A percentile compares a stretch with the other conserved stretches of the same genome.
Evolutionary conservation across 106 monocot genomes (phyloP).

Genomic region (Cymbidium sinense): DNA sequence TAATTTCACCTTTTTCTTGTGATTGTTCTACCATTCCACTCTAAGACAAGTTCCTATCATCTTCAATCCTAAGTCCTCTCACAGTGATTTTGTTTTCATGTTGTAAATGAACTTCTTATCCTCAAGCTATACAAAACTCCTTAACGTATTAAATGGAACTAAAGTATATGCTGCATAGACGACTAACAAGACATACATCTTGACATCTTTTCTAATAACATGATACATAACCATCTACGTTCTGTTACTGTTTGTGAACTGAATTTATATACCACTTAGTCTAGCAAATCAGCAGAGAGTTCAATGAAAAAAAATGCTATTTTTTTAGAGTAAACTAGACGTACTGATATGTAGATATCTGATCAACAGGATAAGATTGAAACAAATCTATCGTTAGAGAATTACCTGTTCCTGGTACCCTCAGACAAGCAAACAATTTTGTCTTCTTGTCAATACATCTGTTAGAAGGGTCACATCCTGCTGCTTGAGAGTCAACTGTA

Average conservation of each 20-base stretch:
- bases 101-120: not conserved
- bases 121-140: no score
- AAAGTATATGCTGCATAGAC: no score
- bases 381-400: not conserved
- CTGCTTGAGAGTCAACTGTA: constrained; percentile 11
- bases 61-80: not conserved
- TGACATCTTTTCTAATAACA: no score
- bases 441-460: constrained; percentile 51
- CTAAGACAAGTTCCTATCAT: not conserved
- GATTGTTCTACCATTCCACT: not conserved
- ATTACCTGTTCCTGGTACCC: constrained; percentile 73
- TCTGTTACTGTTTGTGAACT: no score
- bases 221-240: no score
- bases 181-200: no score
- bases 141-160: no score
- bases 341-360: not conserved
- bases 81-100: not conserved
- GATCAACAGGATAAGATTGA: constrained; percentile 1
- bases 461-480: constrained; percentile 56
- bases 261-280: no score
- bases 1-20: not conserved
- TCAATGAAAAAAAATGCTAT: no score
- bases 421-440: constrained; percentile 69
- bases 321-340: not conserved
- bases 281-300: no score